Conservation (phyloP, 192 early-diverging fungal species). For the Mortierella antarctica region DNA sequence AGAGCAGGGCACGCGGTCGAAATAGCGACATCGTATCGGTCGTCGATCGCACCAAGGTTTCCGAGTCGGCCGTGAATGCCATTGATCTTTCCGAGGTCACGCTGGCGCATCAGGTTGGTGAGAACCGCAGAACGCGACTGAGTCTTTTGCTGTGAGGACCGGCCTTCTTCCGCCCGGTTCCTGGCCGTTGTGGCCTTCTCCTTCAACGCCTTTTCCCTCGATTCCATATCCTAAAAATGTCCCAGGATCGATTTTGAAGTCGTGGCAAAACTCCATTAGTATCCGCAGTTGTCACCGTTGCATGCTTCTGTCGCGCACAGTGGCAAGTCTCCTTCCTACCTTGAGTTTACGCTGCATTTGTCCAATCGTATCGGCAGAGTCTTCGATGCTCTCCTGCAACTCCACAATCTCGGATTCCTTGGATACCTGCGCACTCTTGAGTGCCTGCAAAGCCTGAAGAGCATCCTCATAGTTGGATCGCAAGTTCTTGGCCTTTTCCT, state of each 20-base stretch:
- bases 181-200: slow-evolving; percentile 56
- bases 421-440: slow-evolving; percentile 53
- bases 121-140: slow-evolving; percentile 78
- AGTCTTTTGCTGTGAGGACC: slow-evolving; percentile 65
- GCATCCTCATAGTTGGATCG: slow-evolving; percentile 69
- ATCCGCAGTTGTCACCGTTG: too few relatives aligned
- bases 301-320: too few relatives aligned
- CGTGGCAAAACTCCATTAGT: neutral
- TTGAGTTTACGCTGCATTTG: slow-evolving; percentile 48
- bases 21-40: slow-evolving; percentile 94
- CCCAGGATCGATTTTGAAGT: neutral
- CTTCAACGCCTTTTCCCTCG: slow-evolving; percentile 16
- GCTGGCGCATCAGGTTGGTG: slow-evolving; percentile 73
- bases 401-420: slow-evolving; percentile 57
- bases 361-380: slow-evolving; percentile 42
- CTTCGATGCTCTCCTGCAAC: slow-evolving; percentile 50
- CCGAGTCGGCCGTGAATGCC: slow-evolving; percentile 91
- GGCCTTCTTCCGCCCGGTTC: slow-evolving; percentile 79
- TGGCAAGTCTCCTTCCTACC: neutral
- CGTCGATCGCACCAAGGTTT: slow-evolving; percentile 94
- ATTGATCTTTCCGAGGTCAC: slow-evolving; percentile 74
- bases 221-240: slow-evolving; percentile 25
- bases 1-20: slow-evolving; percentile 89
- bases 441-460: slow-evolving; percentile 52
- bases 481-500: slow-evolving; percentile 66